A percentile compares a stretch with the other conserved stretches of the same genome.
Evolutionary conservation across 2,329 filamentous ascomycete genomes (phyloP).

Genomic region (Zymoseptoria crescenta): DNA sequence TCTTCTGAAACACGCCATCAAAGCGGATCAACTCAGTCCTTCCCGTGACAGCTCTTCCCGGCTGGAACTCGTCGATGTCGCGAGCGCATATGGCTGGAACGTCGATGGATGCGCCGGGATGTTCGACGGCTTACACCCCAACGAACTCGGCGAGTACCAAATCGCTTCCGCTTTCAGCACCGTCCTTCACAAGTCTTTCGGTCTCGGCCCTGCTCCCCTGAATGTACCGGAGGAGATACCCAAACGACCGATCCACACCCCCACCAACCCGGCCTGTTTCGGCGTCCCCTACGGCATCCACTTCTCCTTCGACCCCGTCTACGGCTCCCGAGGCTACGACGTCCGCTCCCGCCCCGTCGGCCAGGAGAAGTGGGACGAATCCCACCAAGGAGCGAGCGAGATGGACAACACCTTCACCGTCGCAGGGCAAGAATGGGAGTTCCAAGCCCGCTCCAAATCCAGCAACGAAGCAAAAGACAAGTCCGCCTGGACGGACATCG

Average conservation of each 20-base stretch:
- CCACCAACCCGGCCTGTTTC: background rate
- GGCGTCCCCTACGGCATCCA: slow-evolving; percentile 10
- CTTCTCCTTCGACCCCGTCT: slow-evolving; percentile 14
- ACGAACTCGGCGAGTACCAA: slow-evolving; percentile 35
- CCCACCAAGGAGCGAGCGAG: background rate
- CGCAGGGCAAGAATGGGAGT: slow-evolving; percentile 10
- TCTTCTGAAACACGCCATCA: slow-evolving; percentile 13
- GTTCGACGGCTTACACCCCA: slow-evolving; percentile 40
- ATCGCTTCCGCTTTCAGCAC: slow-evolving; percentile 36
- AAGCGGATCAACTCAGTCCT: slow-evolving; percentile 20
- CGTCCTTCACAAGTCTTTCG: slow-evolving; percentile 20
- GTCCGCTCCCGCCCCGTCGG: slow-evolving; percentile 4
- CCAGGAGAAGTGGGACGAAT: slow-evolving; percentile 6
- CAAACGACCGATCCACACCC: slow-evolving; percentile 4
- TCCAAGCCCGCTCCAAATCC: slow-evolving; percentile 7
- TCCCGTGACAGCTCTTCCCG: slow-evolving; percentile 23
- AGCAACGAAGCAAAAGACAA: slow-evolving; percentile 5
- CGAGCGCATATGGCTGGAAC: slow-evolving; percentile 23
- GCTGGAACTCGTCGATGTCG: slow-evolving; percentile 26
- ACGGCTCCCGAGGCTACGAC: slow-evolving; percentile 12
- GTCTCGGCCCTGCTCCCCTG: slow-evolving; percentile 4
- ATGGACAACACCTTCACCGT: slow-evolving; percentile 11
- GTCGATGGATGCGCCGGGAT: slow-evolving; percentile 24
- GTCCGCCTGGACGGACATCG: slow-evolving; percentile 9
- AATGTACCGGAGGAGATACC: slow-evolving; percentile 5